Percentiles rank a stretch among this genome's conserved stretches.
phyloP scores from a whole-genome alignment of 192 early-diverging fungal genomes.

The Umbelopsis sp. region DNA sequence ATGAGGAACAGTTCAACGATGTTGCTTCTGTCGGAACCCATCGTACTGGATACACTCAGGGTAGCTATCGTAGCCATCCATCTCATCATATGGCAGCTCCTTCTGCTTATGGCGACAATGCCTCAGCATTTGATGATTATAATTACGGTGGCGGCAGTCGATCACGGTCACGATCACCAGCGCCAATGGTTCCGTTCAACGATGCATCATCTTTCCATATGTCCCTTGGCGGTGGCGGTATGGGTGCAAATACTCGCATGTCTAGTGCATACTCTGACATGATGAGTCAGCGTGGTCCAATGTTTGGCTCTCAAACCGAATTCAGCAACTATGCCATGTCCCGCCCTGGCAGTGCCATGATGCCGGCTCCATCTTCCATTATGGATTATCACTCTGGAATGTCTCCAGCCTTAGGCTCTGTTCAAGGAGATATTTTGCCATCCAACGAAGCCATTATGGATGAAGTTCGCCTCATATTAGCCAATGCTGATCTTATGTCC shows the following conservation, averaged over 20 bases:
- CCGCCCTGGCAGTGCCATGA: conserved; percentile 7
- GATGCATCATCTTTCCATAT: neutral
- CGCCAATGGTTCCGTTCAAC: conserved; percentile 22
- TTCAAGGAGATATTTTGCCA: conserved; percentile 52
- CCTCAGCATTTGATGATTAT: neutral
- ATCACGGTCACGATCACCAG: conserved; percentile 23
- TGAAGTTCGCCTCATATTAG: conserved; percentile 74
- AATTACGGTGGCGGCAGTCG: conserved; percentile 12
- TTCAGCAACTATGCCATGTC: conserved; percentile 12
- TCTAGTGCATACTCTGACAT: conserved; percentile 25
- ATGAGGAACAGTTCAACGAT: conserved; percentile 41
- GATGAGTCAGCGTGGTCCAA: conserved; percentile 23
- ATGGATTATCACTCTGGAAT: conserved; percentile 78
- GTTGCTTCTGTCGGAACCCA: conserved; percentile 48
- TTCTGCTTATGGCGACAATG: conserved; percentile 6
- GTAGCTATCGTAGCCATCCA: conserved; percentile 41
- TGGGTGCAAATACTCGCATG: conserved; percentile 19
- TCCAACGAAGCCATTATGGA: conserved; percentile 76
- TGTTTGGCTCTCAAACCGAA: conserved; percentile 13
- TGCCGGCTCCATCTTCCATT: neutral
- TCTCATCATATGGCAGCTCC: conserved; percentile 9
- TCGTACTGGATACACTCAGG: conserved; percentile 47
- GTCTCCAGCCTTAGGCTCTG: conserved; percentile 76
- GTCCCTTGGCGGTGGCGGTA: neutral
- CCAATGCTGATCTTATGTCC: conserved; percentile 68